Conservation (phyloP, 768 basidiomycete genomes). For the Suillus subalutaceus region DNA sequence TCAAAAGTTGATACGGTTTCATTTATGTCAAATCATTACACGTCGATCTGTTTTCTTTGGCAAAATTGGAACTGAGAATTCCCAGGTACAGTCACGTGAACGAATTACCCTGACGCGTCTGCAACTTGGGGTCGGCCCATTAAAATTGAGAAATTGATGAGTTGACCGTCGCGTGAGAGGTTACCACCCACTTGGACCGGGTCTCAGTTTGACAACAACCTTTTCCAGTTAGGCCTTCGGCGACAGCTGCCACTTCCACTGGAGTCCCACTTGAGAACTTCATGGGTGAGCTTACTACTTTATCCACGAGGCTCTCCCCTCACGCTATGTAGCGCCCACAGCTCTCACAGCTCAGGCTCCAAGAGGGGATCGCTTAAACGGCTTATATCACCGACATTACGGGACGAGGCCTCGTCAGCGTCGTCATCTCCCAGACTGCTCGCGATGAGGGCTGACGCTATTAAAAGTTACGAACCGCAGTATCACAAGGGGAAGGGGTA, state of each 20-base stretch:
- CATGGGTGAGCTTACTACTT: neutral
- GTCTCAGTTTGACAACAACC: neutral
- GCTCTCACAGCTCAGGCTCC: neutral
- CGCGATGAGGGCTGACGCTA: neutral
- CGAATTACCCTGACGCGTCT: no score
- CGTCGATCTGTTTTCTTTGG: no score
- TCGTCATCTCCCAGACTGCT: neutral
- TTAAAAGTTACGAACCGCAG: neutral
- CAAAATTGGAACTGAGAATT: no score
- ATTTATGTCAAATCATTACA: no score
- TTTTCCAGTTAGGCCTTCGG: neutral
- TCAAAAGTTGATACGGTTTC: no score
- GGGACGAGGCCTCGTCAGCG: neutral
- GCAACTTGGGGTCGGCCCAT: no score
- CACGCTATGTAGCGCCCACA: neutral
- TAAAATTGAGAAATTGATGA: neutral
- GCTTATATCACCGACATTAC: neutral
- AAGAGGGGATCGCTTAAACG: neutral
- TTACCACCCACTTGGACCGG: neutral
- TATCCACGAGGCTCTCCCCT: neutral
- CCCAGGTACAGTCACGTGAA: no score
- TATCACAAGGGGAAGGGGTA: neutral
- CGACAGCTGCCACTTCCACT: neutral
- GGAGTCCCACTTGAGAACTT: neutral
- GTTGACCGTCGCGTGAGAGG: neutral